Evolutionary conservation across 2,329 filamentous ascomycete species (phyloP).

Genomic region (Eutypa lata): DNA sequence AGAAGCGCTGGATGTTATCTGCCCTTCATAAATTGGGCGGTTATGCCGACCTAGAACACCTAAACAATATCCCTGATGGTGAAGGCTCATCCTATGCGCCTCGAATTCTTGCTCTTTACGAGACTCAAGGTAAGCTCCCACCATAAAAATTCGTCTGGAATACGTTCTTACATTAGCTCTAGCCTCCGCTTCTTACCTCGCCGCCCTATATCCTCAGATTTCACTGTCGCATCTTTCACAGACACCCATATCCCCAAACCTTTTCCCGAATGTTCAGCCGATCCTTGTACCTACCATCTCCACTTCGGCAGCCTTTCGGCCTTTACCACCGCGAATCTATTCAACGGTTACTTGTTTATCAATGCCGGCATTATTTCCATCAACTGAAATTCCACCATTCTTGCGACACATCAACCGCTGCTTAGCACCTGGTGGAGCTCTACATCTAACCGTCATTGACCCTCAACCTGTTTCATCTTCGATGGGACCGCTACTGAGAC

Average conservation of each 20-base stretch:
- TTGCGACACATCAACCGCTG: constrained; percentile 55
- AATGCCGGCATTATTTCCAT: constrained; percentile 55
- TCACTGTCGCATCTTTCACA: constrained; percentile 46
- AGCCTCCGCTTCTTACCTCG: constrained; percentile 50
- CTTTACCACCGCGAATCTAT: constrained; percentile 42
- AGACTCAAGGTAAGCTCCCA: constrained; percentile 42
- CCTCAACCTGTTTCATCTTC: constrained; percentile 55
- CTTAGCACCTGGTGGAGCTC: constrained; percentile 50
- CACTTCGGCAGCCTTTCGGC: constrained; percentile 29
- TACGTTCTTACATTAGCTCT: constrained; percentile 28
- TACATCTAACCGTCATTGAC: constrained; percentile 62
- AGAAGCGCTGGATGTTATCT: constrained; percentile 61
- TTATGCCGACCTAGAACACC: constrained; percentile 23
- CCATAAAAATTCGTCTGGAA: constrained; percentile 14
- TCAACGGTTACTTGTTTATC: constrained; percentile 49
- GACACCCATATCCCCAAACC: constrained; percentile 37
- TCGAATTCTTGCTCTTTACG: constrained; percentile 48
- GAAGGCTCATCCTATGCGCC: constrained; percentile 17
- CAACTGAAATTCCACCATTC: constrained; percentile 53
- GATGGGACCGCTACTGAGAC: constrained; percentile 53
- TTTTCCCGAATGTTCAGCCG: constrained; percentile 34
- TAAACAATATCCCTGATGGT: constrained; percentile 8
- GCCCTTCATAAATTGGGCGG: constrained; percentile 46
- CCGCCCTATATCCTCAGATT: constrained; percentile 37
- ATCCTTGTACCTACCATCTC: constrained; percentile 26